These are phyloP conservation scores for Cryptosporidium canis DNA, from an alignment of 169 alveolate species.

Conservation along the genomic window DNA sequence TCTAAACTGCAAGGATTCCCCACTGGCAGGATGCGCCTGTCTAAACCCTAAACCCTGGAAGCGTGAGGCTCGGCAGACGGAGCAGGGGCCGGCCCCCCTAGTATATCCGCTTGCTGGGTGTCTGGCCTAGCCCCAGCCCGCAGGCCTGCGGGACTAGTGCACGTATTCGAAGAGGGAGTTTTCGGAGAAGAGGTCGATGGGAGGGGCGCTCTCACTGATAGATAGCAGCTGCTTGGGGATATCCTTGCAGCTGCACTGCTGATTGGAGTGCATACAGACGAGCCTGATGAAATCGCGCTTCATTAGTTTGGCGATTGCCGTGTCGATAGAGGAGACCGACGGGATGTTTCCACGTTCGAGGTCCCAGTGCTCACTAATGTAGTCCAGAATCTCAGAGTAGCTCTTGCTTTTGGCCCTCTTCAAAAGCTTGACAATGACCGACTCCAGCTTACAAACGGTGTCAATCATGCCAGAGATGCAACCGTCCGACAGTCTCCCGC, in stretches of 20 bases:
- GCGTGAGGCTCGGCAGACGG: too few relatives aligned
- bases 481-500: background rate
- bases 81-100: too few relatives aligned
- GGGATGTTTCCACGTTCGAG: background rate
- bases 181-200: background rate
- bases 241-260: background rate
- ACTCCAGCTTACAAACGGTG: constrained; percentile 23
- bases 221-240: background rate
- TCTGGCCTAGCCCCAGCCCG: background rate
- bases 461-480: constrained; percentile 36
- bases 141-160: background rate
- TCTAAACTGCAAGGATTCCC: too few relatives aligned
- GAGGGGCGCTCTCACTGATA: background rate
- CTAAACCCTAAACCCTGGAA: too few relatives aligned
- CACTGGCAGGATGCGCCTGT: too few relatives aligned
- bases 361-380: background rate
- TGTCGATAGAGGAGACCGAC: background rate
- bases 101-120: background rate
- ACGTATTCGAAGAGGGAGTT: constrained; percentile 4
- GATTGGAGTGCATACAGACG: background rate
- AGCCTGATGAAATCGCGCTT: constrained; percentile 37
- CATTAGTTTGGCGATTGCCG: constrained; percentile 26
- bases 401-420: background rate
- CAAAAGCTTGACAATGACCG: constrained; percentile 8
- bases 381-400: constrained; percentile 7